Evolutionary conservation across 2,329 filamentous ascomycete species (phyloP).

Genomic region (Penicillium hordei): DNA sequence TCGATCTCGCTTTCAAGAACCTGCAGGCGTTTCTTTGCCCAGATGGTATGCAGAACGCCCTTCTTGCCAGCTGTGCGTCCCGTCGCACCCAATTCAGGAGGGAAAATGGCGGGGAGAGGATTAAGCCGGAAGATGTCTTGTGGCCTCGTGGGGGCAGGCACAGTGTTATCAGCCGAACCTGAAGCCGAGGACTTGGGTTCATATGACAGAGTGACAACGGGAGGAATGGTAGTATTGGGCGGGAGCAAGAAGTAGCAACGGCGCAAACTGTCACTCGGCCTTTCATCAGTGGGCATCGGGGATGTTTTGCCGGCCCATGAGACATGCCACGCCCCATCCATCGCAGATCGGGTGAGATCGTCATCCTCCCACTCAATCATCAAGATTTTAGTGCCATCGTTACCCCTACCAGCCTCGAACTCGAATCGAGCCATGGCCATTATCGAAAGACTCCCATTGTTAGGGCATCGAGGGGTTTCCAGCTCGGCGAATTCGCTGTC

Average conservation of each 20-base stretch:
- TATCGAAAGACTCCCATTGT: slow-evolving; percentile 40
- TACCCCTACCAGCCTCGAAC: slow-evolving; percentile 73
- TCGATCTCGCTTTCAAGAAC: slow-evolving; percentile 76
- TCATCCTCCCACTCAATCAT: slow-evolving; percentile 89
- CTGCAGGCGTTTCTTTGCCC: slow-evolving; percentile 79
- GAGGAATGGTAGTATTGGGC: slow-evolving; percentile 68
- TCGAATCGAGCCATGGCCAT: slow-evolving; percentile 80
- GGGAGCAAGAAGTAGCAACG: slow-evolving; percentile 80
- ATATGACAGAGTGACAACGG: slow-evolving; percentile 68
- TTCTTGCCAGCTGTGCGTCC: slow-evolving; percentile 68
- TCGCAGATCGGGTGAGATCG: slow-evolving; percentile 45
- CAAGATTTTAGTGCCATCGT: slow-evolving; percentile 84
- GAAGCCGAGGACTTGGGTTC: no score
- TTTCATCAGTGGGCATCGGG: slow-evolving; percentile 64
- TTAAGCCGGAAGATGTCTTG: slow-evolving; percentile 63
- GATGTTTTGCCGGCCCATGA: slow-evolving; percentile 80
- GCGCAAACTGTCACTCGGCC: slow-evolving; percentile 53
- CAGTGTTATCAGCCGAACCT: no score
- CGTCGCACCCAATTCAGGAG: slow-evolving; percentile 68
- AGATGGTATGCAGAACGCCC: slow-evolving; percentile 84
- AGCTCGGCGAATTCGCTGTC: slow-evolving; percentile 34
- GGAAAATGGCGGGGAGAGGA: slow-evolving; percentile 83
- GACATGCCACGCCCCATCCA: slow-evolving; percentile 66
- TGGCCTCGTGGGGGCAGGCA: neutral
- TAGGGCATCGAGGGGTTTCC: slow-evolving; percentile 33